Evolutionary conservation across 495 filamentous ascomycete species (phyloP).

Genomic region (Cercophora samala): DNA sequence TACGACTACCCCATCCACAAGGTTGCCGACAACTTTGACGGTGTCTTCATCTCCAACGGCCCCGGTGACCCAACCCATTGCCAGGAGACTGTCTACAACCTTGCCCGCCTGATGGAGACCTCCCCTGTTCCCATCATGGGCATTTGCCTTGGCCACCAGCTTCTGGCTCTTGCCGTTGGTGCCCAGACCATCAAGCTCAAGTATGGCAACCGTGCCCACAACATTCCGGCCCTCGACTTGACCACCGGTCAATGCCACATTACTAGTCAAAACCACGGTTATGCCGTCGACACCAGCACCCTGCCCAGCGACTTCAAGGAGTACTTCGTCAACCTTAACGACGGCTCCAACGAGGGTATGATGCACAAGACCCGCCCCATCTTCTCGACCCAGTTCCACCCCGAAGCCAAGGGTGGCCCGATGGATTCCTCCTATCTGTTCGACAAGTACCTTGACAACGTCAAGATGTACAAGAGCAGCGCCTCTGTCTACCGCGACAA

Average conservation of each 20-base stretch:
- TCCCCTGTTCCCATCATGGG: conserved; percentile 92
- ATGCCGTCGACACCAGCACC: conserved; percentile 86
- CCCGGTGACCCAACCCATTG: conserved; percentile 97
- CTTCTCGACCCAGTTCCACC: conserved; percentile 98
- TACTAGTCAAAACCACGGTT: conserved; percentile 97
- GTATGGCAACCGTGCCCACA: conserved; percentile 97
- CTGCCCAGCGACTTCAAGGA: conserved; percentile 87
- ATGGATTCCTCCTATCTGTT: conserved; percentile 93
- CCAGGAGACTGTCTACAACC: conserved; percentile 85
- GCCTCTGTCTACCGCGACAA: conserved; percentile 72
- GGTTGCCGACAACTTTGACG: conserved; percentile 94
- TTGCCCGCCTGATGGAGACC: conserved; percentile 80
- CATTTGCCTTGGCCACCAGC: conserved; percentile 93
- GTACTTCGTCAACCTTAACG: conserved; percentile 96
- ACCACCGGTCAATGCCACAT: conserved; percentile 98
- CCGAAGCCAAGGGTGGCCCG: conserved; percentile 93
- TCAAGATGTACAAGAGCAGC: conserved; percentile 80
- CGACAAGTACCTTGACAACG: conserved; percentile 89
- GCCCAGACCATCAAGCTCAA: conserved; percentile 89
- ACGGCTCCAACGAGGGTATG: conserved; percentile 92
- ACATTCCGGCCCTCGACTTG: conserved; percentile 92
- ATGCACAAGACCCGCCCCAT: conserved; percentile 95
- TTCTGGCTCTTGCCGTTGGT: conserved; percentile 77
- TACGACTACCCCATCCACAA: conserved; percentile 98
- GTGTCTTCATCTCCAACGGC: conserved; percentile 97